A percentile compares a stretch with the other conserved stretches of the same genome.
These are phyloP conservation scores for Euptelea pleiosperma DNA, from an alignment of 164 flowering plant genomes.

Conservation along the genomic window DNA sequence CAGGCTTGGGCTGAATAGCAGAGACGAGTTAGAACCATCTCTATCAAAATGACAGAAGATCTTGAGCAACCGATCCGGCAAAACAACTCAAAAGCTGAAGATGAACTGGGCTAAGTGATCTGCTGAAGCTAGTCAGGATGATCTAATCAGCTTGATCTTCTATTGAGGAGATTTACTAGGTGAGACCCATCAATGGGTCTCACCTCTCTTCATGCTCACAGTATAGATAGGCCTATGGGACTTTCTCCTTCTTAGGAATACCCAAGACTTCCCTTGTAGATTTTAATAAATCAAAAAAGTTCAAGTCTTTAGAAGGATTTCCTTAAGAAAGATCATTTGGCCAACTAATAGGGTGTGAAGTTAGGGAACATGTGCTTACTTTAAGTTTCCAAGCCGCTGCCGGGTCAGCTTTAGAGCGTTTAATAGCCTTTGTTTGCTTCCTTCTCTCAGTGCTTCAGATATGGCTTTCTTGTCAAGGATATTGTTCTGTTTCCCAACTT, in stretches of 20 bases:
- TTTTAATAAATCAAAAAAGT: too few relatives aligned
- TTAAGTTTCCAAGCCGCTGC: constrained; percentile 42
- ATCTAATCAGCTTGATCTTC: not conserved
- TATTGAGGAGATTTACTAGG: not conserved
- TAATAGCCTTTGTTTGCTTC: constrained; percentile 55
- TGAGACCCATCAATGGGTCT: not conserved
- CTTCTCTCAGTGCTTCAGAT: constrained; percentile 52
- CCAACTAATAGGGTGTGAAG: not conserved
- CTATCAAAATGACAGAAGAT: too few relatives aligned
- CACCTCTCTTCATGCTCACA: not conserved
- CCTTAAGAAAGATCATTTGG: not conserved
- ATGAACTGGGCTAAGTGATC: too few relatives aligned
- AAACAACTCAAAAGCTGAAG: too few relatives aligned
- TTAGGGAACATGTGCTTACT: constrained; percentile 31
- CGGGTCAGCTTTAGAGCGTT: constrained; percentile 62
- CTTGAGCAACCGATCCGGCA: too few relatives aligned
- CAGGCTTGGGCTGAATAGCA: too few relatives aligned
- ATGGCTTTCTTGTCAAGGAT: constrained; percentile 53
- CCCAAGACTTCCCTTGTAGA: not conserved
- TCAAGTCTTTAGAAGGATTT: too few relatives aligned
- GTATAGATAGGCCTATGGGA: not conserved
- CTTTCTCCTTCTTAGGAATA: not conserved
- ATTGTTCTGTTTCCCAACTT: constrained; percentile 29
- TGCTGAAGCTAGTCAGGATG: too few relatives aligned
- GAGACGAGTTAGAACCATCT: too few relatives aligned